Conservation (phyloP, 306 rosid species). For the Argentina anserina region DNA sequence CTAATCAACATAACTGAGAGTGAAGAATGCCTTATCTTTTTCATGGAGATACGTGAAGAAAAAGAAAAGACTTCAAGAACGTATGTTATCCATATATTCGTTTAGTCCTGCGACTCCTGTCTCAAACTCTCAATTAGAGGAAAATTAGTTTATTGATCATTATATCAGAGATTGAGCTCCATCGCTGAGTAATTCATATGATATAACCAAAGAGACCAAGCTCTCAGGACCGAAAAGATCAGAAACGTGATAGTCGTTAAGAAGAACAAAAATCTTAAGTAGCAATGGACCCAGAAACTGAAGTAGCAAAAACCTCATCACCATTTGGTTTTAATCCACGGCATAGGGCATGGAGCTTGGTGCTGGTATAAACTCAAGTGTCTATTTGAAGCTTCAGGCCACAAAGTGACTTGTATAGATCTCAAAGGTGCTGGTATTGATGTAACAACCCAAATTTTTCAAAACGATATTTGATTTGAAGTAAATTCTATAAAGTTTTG, state of each 20-base stretch:
- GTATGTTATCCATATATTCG: no score
- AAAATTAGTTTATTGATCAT: no score
- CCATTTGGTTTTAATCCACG: slow-evolving; percentile 20
- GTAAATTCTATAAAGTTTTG: no score
- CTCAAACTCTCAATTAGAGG: no score
- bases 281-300: neutral
- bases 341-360: slow-evolving; percentile 22
- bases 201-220: neutral
- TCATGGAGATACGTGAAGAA: neutral
- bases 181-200: no score
- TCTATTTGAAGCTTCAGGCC: slow-evolving; percentile 11
- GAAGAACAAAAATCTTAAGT: neutral
- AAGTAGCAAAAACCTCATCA: neutral
- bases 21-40: no score
- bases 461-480: no score
- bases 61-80: neutral
- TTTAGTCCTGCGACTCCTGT: no score
- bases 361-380: slow-evolving; percentile 19
- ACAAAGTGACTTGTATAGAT: slow-evolving; percentile 17
- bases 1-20: no score
- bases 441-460: no score
- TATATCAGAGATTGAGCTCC: no score
- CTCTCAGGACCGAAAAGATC: neutral
- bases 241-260: no score
- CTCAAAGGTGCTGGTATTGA: slow-evolving; percentile 20